Evolutionary conservation across 768 basidiomycete species (phyloP), one percentile per base, ranked within the genome.

Genomic region (Psilocybe azurescens): DNA sequence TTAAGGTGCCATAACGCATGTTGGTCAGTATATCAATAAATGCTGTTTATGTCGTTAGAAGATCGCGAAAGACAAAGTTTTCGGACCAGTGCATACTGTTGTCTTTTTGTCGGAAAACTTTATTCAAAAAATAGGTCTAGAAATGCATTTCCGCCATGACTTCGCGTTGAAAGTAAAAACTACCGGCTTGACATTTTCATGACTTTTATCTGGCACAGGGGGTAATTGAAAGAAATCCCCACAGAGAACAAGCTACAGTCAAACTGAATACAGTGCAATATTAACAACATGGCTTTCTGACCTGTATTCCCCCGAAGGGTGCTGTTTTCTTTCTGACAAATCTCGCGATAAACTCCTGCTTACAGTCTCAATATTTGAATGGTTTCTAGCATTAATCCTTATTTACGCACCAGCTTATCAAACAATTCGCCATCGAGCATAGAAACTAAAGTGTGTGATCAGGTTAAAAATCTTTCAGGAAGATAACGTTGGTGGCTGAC

Each of bases 1-100:
- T 80, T 32, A 95, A 74, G 6, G 68, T 72, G 0, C 94, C 95
- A 58, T 86, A 86, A 16, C 95, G 86, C 90, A 97, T 95, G 69
- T 94, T 88, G 66, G 93, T 92, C 58, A 97, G 80, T 80, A 97
- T 91, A 69, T 89, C 81, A 53, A 97, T 83, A 73, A 97, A 95
- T 20, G 80, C 93, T 92, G 18, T 30, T 38, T 13, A 24, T 28
- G 3, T 24, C 24, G 8, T 47, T n/a, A 11, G n/a, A 47, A 38
- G 47, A 32, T 6, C 16, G 16, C 39, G 39, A 16, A 48, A 44
- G 28, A 16, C 41, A 29, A 24, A n/a, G n/a, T 20, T 11, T 46
- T 13, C 18, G 18, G 20, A 20, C 29, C 56, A 39, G 13, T 33
- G 49, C 70, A 33, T 61, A 84, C 85, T 72, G 50, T 82, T 77